A percentile compares a stretch with the other conserved stretches of the same genome.
Evolutionary conservation across 2,329 filamentous ascomycete species (phyloP).

Genomic region (Stagonosporopsis vannaccii): DNA sequence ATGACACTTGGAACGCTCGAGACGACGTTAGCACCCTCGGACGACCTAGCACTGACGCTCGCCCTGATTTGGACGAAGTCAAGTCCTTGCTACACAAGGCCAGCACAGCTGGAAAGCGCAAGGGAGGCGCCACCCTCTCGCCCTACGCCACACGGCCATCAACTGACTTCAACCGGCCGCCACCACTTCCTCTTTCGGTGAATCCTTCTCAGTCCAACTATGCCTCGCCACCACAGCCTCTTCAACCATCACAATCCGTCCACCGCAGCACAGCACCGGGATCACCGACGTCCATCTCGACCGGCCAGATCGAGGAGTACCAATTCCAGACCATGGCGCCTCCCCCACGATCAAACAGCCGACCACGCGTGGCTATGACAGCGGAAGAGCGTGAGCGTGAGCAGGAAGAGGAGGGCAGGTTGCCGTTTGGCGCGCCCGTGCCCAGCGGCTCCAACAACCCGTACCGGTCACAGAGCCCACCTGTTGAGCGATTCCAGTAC

Average conservation of each 20-base stretch:
- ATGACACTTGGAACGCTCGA: slow-evolving; percentile 54
- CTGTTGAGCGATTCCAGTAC: slow-evolving; percentile 8
- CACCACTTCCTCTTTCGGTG: slow-evolving; percentile 41
- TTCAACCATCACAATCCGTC: slow-evolving; percentile 24
- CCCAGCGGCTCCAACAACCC: slow-evolving; percentile 27
- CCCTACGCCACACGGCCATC: slow-evolving; percentile 29
- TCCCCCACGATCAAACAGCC: slow-evolving; percentile 34
- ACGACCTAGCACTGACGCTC: slow-evolving; percentile 52
- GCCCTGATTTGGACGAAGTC: slow-evolving; percentile 56
- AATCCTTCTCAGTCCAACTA: slow-evolving; percentile 22
- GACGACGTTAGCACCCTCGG: slow-evolving; percentile 49
- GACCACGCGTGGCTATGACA: slow-evolving; percentile 23
- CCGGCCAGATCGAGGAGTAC: slow-evolving; percentile 43
- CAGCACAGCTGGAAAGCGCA: slow-evolving; percentile 55
- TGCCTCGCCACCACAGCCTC: slow-evolving; percentile 27
- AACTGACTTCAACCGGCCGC: slow-evolving; percentile 33
- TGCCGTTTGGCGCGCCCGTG: slow-evolving; percentile 21
- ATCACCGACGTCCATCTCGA: slow-evolving; percentile 43
- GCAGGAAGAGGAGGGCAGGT: slow-evolving; percentile 26
- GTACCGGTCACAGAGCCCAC: slow-evolving; percentile 18
- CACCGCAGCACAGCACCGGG: slow-evolving; percentile 34
- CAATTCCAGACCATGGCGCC: slow-evolving; percentile 45
- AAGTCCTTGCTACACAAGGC: slow-evolving; percentile 54
- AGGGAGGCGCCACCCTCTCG: slow-evolving; percentile 37
- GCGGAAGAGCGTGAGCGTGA: slow-evolving; percentile 25